Evolutionary conservation across 768 basidiomycete genomes (phyloP).

Genomic region (Tricholoma hemisulphureum): DNA sequence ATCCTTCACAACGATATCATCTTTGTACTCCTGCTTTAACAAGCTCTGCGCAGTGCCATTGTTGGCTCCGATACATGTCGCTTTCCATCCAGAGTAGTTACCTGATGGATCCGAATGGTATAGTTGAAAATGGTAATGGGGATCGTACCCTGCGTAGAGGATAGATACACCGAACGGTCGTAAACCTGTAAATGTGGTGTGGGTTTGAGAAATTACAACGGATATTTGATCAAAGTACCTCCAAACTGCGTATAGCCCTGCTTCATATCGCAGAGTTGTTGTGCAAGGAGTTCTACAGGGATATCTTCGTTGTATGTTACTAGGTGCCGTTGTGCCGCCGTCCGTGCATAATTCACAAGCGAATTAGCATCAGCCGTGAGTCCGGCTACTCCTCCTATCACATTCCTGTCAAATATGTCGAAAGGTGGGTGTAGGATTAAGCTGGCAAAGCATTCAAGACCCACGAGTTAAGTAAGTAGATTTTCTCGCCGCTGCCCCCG

Average conservation of each 20-base stretch:
- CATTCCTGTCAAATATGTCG: slow-evolving; percentile 60
- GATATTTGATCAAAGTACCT: slow-evolving; percentile 43
- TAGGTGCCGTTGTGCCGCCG: slow-evolving; percentile 86
- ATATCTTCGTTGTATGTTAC: slow-evolving; percentile 95
- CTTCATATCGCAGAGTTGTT: slow-evolving; percentile 94
- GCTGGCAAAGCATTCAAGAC: slow-evolving; percentile 24
- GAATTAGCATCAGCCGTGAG: slow-evolving; percentile 98
- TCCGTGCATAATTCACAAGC: slow-evolving; percentile 89
- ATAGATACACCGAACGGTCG: slow-evolving; percentile 98
- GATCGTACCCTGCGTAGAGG: slow-evolving; percentile 95
- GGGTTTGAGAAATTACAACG: not conserved
- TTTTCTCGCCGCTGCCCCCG: slow-evolving; percentile 97
- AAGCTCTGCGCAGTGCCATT: slow-evolving; percentile 94
- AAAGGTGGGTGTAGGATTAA: not conserved
- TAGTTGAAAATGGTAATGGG: slow-evolving; percentile 93
- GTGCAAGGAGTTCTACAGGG: slow-evolving; percentile 93
- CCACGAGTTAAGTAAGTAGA: slow-evolving; percentile 90
- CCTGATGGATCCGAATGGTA: slow-evolving; percentile 99
- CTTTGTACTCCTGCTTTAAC: slow-evolving; percentile 98
- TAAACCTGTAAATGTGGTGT: slow-evolving; percentile 68
- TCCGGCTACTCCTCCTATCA: slow-evolving; percentile 93
- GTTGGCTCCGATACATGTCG: slow-evolving; percentile 98
- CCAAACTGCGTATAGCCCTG: slow-evolving; percentile 98
- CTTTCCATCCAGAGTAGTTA: slow-evolving; percentile 98
- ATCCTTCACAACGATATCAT: slow-evolving; percentile 87